Base-by-base conservation (phyloP, 257 asterid species). In the Lycium ferocissimum region DNA sequence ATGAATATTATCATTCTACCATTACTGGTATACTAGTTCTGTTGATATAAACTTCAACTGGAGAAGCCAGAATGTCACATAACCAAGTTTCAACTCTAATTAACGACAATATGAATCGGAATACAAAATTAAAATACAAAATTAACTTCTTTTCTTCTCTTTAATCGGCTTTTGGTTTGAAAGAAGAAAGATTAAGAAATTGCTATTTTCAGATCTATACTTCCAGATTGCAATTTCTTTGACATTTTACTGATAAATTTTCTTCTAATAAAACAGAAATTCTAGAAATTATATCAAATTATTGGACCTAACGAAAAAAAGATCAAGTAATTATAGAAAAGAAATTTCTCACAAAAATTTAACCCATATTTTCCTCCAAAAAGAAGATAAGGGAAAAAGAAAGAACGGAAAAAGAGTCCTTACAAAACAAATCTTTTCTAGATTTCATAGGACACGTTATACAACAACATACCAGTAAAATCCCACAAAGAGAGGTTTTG, bases 41-140 rank as follows among this genome's bases (percentile, higher is more conserved):
- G 61, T 51, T 49, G 20, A 6, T 75, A 49, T 22, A 49, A 75
- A 75, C 43, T 49, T 75, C 81, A 22, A 20, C 4, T 13, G 43
- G 12, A 40, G 33, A 70, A 22, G 7, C 43, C 20, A 26, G 33
- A 26, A 26, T 26, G 33, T 26, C 33, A 47, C 62, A 45, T 72
- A 75, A 49, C 17, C 81, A 75, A 20, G 38, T 45, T 73, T 37
- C 58, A 75, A 22, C 20, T 75, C 62, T 75, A 75, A 49, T 20
- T n/a, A 47, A 47, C 11, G 6, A n/a, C 9, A 17, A 7, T 26
- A 26, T 26, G 33, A 26, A 26, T 26, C 33, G 33, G 33, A 26
- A 26, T 26, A 26, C 33, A 26, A 26, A 26, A 26, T 26, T 26
- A 26, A 26, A 26, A 26, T 26, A 26, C 33, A 26, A 26, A 26